Percentiles rank a stretch among this genome's conserved stretches.
Conservation (phyloP, 2,329 filamentous ascomycete species). For the Alternaria sp. region DNA sequence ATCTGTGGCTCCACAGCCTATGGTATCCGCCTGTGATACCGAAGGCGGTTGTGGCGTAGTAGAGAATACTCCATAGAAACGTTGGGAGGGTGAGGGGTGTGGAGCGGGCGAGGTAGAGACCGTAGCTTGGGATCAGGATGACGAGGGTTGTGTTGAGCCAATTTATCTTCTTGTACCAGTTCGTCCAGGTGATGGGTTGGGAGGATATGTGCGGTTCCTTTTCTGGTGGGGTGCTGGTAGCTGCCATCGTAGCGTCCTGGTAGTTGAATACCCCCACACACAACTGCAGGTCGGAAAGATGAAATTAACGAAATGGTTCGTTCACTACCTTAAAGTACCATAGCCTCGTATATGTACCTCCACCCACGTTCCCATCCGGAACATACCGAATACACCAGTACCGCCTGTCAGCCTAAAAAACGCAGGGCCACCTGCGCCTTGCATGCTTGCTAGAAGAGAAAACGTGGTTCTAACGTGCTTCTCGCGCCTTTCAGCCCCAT, state of each 20-base stretch:
- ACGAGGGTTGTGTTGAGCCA: constrained; percentile 88
- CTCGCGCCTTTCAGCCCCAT: neutral
- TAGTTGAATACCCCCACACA: neutral
- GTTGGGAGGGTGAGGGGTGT: constrained; percentile 76
- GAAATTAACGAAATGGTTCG: neutral
- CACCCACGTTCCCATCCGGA: neutral
- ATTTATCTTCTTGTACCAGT: constrained; percentile 91
- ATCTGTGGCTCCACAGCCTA: constrained; percentile 70
- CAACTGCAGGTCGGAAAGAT: neutral
- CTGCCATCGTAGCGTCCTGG: constrained; percentile 6
- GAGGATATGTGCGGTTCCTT: constrained; percentile 26
- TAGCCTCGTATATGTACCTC: constrained; percentile 10
- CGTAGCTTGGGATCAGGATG: constrained; percentile 74
- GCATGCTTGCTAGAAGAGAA: neutral
- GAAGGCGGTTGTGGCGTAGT: constrained; percentile 82
- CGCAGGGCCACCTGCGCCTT: neutral
- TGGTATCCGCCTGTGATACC: constrained; percentile 67
- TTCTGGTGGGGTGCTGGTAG: neutral
- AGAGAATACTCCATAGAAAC: constrained; percentile 72
- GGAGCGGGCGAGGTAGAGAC: constrained; percentile 77
- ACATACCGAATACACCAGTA: constrained; percentile 9
- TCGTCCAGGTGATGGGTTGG: constrained; percentile 52
- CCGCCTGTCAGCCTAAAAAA: neutral
- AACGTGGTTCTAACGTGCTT: neutral
- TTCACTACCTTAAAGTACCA: neutral